These are phyloP conservation scores for Apostasia ramifera DNA, from an alignment of 106 monocot species.

Conservation along the genomic window DNA sequence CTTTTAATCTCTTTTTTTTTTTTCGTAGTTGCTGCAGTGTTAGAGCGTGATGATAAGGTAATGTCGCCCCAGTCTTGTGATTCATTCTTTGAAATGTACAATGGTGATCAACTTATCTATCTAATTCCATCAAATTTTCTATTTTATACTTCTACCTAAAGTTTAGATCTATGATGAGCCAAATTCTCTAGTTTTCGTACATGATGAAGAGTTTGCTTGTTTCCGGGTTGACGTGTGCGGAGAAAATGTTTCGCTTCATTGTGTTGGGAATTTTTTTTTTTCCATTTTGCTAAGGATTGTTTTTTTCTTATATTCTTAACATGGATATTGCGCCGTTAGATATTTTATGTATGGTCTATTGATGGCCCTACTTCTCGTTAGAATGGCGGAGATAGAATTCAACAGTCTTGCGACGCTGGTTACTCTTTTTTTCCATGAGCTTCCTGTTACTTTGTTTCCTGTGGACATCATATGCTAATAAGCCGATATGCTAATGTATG, in stretches of 20 bases:
- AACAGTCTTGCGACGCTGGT: not conserved
- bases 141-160: not conserved
- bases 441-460: conserved; percentile 6
- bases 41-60: not conserved
- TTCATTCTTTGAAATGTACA: conserved; percentile 1
- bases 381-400: not conserved
- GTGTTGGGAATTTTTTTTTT: too few relatives aligned
- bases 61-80: conserved; percentile 11
- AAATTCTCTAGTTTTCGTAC: not conserved
- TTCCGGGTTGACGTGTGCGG: too few relatives aligned
- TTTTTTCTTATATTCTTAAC: not conserved
- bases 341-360: conserved; percentile 2
- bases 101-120: conserved; percentile 3
- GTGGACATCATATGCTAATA: not conserved
- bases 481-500: too few relatives aligned
- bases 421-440: not conserved
- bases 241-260: too few relatives aligned
- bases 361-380: not conserved
- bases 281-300: not conserved
- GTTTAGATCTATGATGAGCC: not conserved
- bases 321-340: not conserved
- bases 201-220: not conserved
- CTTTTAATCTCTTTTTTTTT: not conserved
- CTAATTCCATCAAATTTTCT: not conserved
- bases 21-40: not conserved